A percentile compares a stretch with the other conserved stretches of the same genome.
These are phyloP conservation scores for Pythium phragmiticola DNA, from an alignment of 352 stramenopile species.

Conservation along the genomic window DNA sequence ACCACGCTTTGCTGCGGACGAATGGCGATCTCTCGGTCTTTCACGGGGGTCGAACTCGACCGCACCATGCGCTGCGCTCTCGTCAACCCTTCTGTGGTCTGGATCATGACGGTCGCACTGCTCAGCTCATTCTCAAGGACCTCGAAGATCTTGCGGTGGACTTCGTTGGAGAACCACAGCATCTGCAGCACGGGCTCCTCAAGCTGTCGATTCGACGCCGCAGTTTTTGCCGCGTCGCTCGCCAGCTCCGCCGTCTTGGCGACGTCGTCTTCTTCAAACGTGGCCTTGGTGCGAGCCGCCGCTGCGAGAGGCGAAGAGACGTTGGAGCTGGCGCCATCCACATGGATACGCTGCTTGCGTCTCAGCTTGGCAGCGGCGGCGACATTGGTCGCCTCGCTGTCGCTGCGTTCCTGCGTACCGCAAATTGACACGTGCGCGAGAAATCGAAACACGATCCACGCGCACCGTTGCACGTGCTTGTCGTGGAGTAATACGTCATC, in stretches of 20 bases:
- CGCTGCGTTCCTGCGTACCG: conserved; percentile 62
- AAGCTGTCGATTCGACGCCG: conserved; percentile 66
- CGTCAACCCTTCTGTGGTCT: conserved; percentile 74
- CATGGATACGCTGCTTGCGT: conserved; percentile 62
- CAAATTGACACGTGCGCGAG: conserved; percentile 70
- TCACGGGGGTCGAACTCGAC: conserved; percentile 75
- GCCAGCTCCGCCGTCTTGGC: conserved; percentile 65
- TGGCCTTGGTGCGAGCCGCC: conserved; percentile 27
- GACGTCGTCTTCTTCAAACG: conserved; percentile 48
- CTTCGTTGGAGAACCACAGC: conserved; percentile 87
- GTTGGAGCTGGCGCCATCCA: conserved; percentile 28
- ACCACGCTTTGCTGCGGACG: conserved; percentile 36
- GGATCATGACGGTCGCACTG: conserved; percentile 61
- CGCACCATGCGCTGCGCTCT: conserved; percentile 80
- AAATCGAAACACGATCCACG: conserved; percentile 84
- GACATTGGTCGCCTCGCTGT: conserved; percentile 67
- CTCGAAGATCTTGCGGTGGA: conserved; percentile 87
- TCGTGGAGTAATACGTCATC: conserved; percentile 67
- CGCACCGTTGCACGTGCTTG: conserved; percentile 68
- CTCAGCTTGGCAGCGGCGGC: conserved; percentile 72
- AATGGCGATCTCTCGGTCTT: conserved; percentile 51
- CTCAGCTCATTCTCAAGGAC: conserved; percentile 80
- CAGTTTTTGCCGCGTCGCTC: conserved; percentile 76
- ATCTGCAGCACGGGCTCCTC: conserved; percentile 76
- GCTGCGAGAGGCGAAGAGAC: conserved; percentile 17